Evolutionary conservation across 129 eudicot genomes (phyloP).

Genomic region (Sambucus nigra): DNA sequence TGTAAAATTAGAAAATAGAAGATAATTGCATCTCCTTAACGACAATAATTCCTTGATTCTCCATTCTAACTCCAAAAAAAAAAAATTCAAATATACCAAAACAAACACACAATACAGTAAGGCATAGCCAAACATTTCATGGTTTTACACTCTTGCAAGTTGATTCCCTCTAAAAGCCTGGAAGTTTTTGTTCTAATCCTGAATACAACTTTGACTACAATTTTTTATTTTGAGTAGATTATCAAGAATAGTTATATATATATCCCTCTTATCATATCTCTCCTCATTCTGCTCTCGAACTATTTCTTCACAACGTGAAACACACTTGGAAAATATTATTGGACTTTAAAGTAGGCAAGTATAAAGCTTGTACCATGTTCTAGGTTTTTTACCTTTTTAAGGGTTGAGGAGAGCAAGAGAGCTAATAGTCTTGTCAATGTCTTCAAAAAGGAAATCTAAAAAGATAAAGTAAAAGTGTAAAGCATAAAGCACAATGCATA

Average conservation of each 20-base stretch:
- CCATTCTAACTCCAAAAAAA: not conserved
- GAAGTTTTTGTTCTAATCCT: not conserved
- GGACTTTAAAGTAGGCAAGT: too few species aligned
- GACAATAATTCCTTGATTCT: not conserved
- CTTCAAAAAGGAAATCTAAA: too few species aligned
- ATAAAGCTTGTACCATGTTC: too few species aligned
- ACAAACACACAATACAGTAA: not conserved
- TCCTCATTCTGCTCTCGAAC: too few species aligned
- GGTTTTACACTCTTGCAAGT: not conserved
- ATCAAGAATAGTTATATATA: too few species aligned
- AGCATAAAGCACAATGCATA: slow-evolving; percentile 3
- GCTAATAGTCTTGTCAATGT: too few species aligned
- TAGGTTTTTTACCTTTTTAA: too few species aligned
- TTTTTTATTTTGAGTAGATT: not conserved
- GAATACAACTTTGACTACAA: not conserved
- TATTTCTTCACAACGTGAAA: too few species aligned
- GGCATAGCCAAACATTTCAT: not conserved
- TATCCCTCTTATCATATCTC: too few species aligned
- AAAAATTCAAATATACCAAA: not conserved
- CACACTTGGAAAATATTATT: too few species aligned
- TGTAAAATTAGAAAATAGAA: not conserved
- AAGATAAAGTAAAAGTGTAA: slow-evolving; percentile 1
- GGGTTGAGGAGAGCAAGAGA: too few species aligned
- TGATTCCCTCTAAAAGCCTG: not conserved
- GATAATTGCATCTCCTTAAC: not conserved